Evolutionary conservation across 495 filamentous ascomycete genomes (phyloP).

Genomic region (Xylaria nigripes): DNA sequence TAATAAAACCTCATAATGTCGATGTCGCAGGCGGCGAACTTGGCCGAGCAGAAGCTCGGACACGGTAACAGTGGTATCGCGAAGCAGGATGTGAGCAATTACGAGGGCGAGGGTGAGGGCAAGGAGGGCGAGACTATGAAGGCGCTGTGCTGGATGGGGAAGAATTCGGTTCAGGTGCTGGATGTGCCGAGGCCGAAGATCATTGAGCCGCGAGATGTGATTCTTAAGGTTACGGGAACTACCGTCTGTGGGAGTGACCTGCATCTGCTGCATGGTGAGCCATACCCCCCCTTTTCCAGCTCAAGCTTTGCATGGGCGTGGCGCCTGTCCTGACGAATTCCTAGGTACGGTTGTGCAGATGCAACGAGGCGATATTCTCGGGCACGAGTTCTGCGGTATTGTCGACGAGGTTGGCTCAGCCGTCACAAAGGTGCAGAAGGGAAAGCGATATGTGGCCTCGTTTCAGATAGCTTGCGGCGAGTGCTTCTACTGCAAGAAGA

Average conservation of each 20-base stretch:
- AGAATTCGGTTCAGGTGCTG: constrained; percentile 53
- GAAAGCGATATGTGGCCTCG: constrained; percentile 72
- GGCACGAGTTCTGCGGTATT: constrained; percentile 82
- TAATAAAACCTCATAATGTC: not conserved
- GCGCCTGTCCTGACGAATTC: not conserved
- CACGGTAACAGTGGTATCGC: constrained; percentile 52
- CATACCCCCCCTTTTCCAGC: too few species aligned
- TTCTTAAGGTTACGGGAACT: constrained; percentile 74
- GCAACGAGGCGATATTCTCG: constrained; percentile 77
- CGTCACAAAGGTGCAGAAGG: constrained; percentile 48
- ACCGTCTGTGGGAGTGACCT: constrained; percentile 86
- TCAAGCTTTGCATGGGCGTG: too few species aligned
- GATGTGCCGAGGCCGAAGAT: constrained; percentile 62
- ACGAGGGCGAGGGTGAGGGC: constrained; percentile 38
- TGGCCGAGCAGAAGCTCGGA: constrained; percentile 57
- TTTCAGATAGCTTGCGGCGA: constrained; percentile 78
- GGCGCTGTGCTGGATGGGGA: constrained; percentile 64
- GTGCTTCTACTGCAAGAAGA: constrained; percentile 72
- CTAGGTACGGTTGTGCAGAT: constrained; percentile 56
- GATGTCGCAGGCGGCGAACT: constrained; percentile 50
- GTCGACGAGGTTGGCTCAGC: constrained; percentile 62
- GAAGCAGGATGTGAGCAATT: constrained; percentile 49
- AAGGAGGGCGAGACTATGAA: constrained; percentile 63
- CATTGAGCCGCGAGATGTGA: constrained; percentile 66
- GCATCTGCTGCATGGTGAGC: constrained; percentile 63